phyloP scores from a whole-genome alignment of 2,329 filamentous ascomycete genomes.

The Emergomyces africanus region DNA sequence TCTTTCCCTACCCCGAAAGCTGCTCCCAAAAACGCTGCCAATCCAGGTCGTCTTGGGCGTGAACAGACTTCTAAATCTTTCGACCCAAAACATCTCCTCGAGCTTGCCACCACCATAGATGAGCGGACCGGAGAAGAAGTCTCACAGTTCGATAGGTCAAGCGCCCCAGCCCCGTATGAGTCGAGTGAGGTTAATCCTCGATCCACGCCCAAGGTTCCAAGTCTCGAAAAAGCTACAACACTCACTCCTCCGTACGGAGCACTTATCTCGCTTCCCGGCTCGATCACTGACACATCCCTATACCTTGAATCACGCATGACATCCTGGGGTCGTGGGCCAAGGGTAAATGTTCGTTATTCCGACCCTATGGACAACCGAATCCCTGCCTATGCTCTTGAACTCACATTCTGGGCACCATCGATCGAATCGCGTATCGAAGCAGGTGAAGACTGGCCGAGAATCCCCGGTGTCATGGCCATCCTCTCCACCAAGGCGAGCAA shows the following conservation, averaged over 20 bases:
- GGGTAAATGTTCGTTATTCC: slow-evolving; percentile 56
- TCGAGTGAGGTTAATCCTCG: slow-evolving; percentile 1
- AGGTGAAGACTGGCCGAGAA: slow-evolving; percentile 42
- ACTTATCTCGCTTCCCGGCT: slow-evolving; percentile 53
- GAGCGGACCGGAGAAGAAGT: slow-evolving; percentile 28
- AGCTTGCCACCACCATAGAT: slow-evolving; percentile 31
- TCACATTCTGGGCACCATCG: slow-evolving; percentile 59
- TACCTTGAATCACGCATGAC: slow-evolving; percentile 54
- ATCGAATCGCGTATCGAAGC: slow-evolving; percentile 48
- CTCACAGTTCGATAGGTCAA: slow-evolving; percentile 7
- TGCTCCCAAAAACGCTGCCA: not conserved
- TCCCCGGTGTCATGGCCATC: slow-evolving; percentile 50
- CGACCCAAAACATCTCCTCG: slow-evolving; percentile 9
- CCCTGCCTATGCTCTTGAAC: slow-evolving; percentile 67
- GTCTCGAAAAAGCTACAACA: slow-evolving; percentile 11
- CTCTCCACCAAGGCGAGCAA: slow-evolving; percentile 67
- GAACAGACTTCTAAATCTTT: not conserved
- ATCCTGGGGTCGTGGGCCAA: slow-evolving; percentile 61
- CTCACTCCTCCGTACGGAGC: slow-evolving; percentile 44
- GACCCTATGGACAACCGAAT: slow-evolving; percentile 54
- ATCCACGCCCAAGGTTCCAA: not conserved
- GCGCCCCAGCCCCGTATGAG: not conserved
- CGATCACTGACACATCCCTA: slow-evolving; percentile 51
- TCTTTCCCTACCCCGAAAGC: not conserved
- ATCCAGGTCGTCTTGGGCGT: not conserved